Conservation (phyloP, 306 rosid genomes). For the Castanopsis chinensis region DNA sequence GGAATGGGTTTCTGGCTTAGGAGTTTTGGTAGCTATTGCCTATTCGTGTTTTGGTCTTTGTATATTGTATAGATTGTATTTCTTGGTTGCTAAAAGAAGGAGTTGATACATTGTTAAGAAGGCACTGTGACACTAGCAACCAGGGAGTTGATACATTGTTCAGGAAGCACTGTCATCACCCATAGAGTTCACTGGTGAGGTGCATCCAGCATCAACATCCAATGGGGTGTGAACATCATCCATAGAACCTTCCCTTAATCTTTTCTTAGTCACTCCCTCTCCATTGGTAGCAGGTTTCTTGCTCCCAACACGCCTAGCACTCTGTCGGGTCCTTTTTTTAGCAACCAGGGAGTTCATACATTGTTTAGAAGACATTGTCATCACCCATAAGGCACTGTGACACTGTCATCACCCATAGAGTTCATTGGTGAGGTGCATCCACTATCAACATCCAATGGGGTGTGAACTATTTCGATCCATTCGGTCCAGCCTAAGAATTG, state of each 20-base stretch:
- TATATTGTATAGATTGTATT: too few relatives aligned
- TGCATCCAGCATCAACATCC: slow-evolving; percentile 21
- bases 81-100: slow-evolving; percentile 9
- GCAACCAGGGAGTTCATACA: too few relatives aligned
- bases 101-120: too few relatives aligned
- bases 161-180: slow-evolving; percentile 10
- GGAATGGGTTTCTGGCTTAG: too few relatives aligned
- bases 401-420: slow-evolving; percentile 56
- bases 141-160: slow-evolving; percentile 10
- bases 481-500: too few relatives aligned
- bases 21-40: too few relatives aligned
- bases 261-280: slow-evolving; percentile 20
- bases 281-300: slow-evolving; percentile 3
- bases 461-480: neutral
- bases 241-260: slow-evolving; percentile 5
- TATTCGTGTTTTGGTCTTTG: too few relatives aligned
- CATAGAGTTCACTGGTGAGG: slow-evolving; percentile 25
- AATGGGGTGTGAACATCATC: slow-evolving; percentile 33
- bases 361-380: slow-evolving; percentile 28
- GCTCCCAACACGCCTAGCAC: too few relatives aligned
- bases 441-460: slow-evolving; percentile 57
- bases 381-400: slow-evolving; percentile 63
- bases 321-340: too few relatives aligned
- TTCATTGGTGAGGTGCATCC: slow-evolving; percentile 24
- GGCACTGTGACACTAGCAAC: neutral